These are phyloP conservation scores for Globisporangium apiculatum DNA, from an alignment of 352 stramenopile genomes.

Conservation along the genomic window DNA sequence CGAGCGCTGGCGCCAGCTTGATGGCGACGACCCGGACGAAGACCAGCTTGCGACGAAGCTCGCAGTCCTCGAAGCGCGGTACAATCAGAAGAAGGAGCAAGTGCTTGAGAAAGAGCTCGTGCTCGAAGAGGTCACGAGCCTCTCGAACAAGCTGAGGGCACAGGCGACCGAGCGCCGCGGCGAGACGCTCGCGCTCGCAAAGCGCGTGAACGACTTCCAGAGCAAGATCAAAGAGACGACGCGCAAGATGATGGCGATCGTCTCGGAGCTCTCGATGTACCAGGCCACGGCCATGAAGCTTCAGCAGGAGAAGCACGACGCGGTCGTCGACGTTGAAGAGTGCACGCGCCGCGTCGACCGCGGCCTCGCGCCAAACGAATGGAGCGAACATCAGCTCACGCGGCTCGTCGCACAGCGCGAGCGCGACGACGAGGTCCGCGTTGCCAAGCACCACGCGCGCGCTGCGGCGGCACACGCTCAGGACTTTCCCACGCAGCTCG, in stretches of 20 bases:
- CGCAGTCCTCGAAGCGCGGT: constrained; percentile 76
- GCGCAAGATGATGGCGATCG: constrained; percentile 92
- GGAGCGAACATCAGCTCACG: constrained; percentile 70
- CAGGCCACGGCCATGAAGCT: constrained; percentile 92
- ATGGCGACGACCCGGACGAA: constrained; percentile 85
- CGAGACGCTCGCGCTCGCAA: constrained; percentile 77
- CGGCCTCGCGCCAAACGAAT: constrained; percentile 67
- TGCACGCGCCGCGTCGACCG: constrained; percentile 43
- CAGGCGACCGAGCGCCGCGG: constrained; percentile 72
- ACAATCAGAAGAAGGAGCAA: constrained; percentile 89
- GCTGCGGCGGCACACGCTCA: constrained; percentile 39
- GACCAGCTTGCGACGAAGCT: constrained; percentile 86
- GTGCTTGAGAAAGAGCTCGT: constrained; percentile 93
- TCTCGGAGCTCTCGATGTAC: constrained; percentile 94
- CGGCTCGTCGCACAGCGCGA: constrained; percentile 52
- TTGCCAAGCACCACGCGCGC: constrained; percentile 32
- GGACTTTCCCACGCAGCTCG: constrained; percentile 63
- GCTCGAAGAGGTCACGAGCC: constrained; percentile 88
- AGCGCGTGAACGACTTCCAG: constrained; percentile 90
- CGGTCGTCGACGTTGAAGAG: constrained; percentile 60
- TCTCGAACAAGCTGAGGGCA: constrained; percentile 78
- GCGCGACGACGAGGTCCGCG: constrained; percentile 35
- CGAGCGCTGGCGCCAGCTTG: constrained; percentile 82
- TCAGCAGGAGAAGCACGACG: constrained; percentile 87
- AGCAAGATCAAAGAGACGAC: constrained; percentile 87